Base-by-base conservation (phyloP, 176 grass and related monocot genomes). In the Lolium perenne region DNA sequence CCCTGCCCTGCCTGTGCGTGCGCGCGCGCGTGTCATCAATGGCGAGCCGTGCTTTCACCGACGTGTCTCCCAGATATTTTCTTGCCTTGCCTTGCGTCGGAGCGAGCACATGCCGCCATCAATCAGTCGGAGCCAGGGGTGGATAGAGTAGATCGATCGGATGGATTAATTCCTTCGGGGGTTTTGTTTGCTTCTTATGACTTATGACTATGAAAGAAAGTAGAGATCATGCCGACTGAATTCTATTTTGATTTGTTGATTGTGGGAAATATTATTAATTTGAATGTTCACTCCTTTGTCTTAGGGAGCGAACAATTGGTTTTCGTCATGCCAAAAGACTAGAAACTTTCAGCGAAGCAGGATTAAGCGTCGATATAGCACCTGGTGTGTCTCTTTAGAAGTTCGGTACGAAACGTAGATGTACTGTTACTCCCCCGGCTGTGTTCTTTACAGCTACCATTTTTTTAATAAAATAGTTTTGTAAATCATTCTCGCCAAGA, bases 31-130 rank as follows among this genome's bases (percentile, higher is more conserved):
- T 22, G 70, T 40, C 70, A 73, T 73, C 70, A 73, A 73, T 73
- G 70, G 70, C 26, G 60, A 62, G 60, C 64, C 29, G 17, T 41
- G 66, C 35, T 45, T 45, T 6, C 13, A 46, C 70, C 5, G 7
- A 73, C 70, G 70, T 73, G 70, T 21, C n/a, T 23, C 70, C 69
- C 69, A 73, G 70, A 73, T 73, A 73, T 73, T 73, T 72, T 48
- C 32, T 40, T 35, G 17, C 38, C 41, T 69, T 4, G 70, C 38
- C 40, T 1, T 8, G 35, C 29, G 29, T 3, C 32, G 32, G 32
- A 35, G 32, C 32, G 2, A 23, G 11, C 70, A 73, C 43, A 48
- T 73, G 70, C 10, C 11, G 40, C 68, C 70, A 73, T 73, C 43
- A 73, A 7, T 15, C 70, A 20, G 17, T 65, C 54, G 16, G 2